Percentiles rank a stretch among this genome's conserved stretches.
Evolutionary conservation across 768 basidiomycete genomes (phyloP).

Genomic region (Podaxis sp.): DNA sequence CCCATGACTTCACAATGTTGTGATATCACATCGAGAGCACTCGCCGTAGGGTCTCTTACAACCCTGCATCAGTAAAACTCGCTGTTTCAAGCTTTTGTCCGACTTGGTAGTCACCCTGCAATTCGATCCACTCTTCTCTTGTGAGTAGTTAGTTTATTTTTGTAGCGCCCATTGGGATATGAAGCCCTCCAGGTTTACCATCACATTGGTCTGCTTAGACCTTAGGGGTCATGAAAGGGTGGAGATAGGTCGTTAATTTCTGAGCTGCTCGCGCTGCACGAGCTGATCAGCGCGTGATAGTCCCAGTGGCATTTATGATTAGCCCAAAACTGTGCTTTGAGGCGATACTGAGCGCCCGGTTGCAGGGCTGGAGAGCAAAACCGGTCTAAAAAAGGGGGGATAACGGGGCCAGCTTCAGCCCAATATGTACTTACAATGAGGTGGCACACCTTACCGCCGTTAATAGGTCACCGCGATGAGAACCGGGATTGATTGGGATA

Average conservation of each 20-base stretch:
- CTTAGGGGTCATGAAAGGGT: too few relatives aligned
- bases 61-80: neutral
- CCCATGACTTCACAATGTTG: neutral
- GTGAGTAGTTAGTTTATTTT: too few relatives aligned
- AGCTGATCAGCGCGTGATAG: too few relatives aligned
- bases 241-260: too few relatives aligned
- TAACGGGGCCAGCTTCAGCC: neutral
- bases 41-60: neutral
- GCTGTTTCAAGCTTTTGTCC: neutral
- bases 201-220: too few relatives aligned
- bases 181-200: too few relatives aligned
- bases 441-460: neutral
- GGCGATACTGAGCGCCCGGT: too few relatives aligned
- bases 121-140: too few relatives aligned
- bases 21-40: neutral
- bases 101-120: too few relatives aligned
- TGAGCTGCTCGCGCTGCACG: too few relatives aligned
- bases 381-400: neutral
- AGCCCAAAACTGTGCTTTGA: neutral
- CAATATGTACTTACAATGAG: neutral
- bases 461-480: neutral
- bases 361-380: neutral
- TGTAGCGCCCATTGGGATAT: too few relatives aligned
- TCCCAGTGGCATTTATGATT: neutral
- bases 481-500: too few relatives aligned